Conservation (phyloP, 257 asterid species). For the Nicotiana tabacum region DNA sequence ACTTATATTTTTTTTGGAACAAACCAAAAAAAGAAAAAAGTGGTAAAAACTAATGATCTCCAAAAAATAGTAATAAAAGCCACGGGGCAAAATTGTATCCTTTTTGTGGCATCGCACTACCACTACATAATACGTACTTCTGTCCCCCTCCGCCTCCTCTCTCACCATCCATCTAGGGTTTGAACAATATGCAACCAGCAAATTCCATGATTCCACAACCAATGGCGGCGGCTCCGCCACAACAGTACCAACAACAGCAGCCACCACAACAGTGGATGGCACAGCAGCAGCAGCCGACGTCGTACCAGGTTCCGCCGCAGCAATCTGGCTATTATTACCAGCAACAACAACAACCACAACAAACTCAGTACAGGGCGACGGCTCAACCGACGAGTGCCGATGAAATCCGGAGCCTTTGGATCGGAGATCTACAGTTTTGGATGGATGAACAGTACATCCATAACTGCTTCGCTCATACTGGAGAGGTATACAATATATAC, state of each 20-base stretch:
- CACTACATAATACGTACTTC: too few relatives aligned
- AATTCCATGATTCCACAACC: slow-evolving; percentile 54
- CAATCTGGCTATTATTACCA: slow-evolving; percentile 59
- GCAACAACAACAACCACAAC: slow-evolving; percentile 46
- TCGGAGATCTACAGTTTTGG: slow-evolving; percentile 95
- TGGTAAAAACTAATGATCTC: too few relatives aligned
- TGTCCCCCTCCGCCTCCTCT: too few relatives aligned
- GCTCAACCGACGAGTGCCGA: slow-evolving; percentile 44
- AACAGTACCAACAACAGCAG: slow-evolving; percentile 52
- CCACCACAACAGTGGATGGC: slow-evolving; percentile 57
- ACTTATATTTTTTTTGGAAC: too few relatives aligned
- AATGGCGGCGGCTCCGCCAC: slow-evolving; percentile 35
- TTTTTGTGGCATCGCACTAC: too few relatives aligned
- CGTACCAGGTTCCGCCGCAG: slow-evolving; percentile 58
- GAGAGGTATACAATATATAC: slow-evolving; percentile 46
- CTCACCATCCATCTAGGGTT: too few relatives aligned
- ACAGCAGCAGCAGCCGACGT: slow-evolving; percentile 39
- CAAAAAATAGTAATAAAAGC: too few relatives aligned
- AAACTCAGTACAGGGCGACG: slow-evolving; percentile 38
- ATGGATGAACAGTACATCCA: slow-evolving; percentile 76
- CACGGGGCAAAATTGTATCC: too few relatives aligned
- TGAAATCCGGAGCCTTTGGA: slow-evolving; percentile 85
- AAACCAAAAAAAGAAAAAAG: too few relatives aligned
- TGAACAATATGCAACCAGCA: slow-evolving; percentile 56
- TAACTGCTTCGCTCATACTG: slow-evolving; percentile 48